Base-by-base conservation (phyloP, 768 basidiomycete species). In the Termitomyces sp. region DNA sequence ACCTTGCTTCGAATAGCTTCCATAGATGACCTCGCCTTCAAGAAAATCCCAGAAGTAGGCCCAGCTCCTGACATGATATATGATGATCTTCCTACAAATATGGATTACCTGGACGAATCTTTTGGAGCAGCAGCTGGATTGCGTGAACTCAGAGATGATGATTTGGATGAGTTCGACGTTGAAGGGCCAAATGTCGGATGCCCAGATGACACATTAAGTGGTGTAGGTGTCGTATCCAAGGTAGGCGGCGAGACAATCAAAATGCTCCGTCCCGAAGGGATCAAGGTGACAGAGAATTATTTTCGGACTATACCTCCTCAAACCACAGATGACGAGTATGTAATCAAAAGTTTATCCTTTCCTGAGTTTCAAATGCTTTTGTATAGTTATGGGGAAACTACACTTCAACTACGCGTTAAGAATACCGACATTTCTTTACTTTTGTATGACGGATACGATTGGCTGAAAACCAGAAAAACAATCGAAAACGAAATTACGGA, bases 361-460 rank as follows among this genome's bases (percentile, higher is more conserved):
- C 46, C 22, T 61, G 45, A 20, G 47, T 61, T 20, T 31, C 48
- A 54, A 46, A 45, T 6, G 46, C 34, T 47, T 39, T 36, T 8
- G 37, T 5, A 27, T 54, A 84, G 81, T 47, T 64, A 70, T 31
- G 79, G 78, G 12, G 79, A 81, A 34, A 81, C 81, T 8, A 76
- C 69, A 27, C 60, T 86, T n/a, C 79, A 74, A 31, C 66, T 89
- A 58, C 79, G 84, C 27, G 65, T 92, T 5, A 76, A 81, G 45
- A 73, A 89, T 45, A 85, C 83, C 55, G 80, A 90, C 63, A 70
- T 90, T 50, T 81, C 81, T 1, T 66, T 98, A 24, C 81, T 87
- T 54, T 79, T 99, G 3, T 91, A 97, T 67, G 93, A 95, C 58
- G 97, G 97, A 2, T 99, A 95, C 66, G 97, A 99, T 69, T 99